Base-by-base conservation (phyloP, 2,329 filamentous ascomycete genomes). In the Chlorencoelia australis region DNA sequence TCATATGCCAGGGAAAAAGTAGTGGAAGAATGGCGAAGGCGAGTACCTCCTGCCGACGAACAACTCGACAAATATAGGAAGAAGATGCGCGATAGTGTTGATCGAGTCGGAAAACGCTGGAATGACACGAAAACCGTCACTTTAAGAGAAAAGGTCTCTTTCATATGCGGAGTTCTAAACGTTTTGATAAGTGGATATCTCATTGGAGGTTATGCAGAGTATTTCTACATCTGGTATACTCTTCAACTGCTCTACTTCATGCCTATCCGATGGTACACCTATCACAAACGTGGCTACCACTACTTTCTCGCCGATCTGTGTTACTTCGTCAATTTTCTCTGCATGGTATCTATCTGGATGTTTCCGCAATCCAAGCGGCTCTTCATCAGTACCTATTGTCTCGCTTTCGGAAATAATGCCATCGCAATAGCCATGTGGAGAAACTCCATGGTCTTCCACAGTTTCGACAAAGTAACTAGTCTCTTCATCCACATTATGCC, bases 401-500 rank as follows among this genome's bases (percentile, higher is more conserved):
- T 98, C 21, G 84, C 88, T 7, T 93, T 85, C 55, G 91, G 91
- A 45, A 98, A 98, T 62, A 98, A 98, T 56, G 91, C 91, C 14
- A 79, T 95, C 30, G 91, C 91, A 9, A 96, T 98, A 58, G 87
- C 91, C 56, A 91, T 98, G 88, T 98, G 91, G 91, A 79, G 91
- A 46, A 98, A 98, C 59, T 95, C 88, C 20, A 74, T 98, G 55
- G 91, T 98, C 30, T 98, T 98, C 60, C 91, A 98, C 67, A 94
- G 86, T 56, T 79, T 98, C 62, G 91, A 98, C 69, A 98, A 98
- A 62, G 87, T 96, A 43, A 93, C 88, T 43, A 81, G 77, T 58
- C 71, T 98, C n/a, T 98, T 98, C 64, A 95, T 98, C 50, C 91
- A 98, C 60, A 94, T 98, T 53, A 98, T 98, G 89, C 91, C 91